Percentiles rank a stretch among this genome's conserved stretches.
These are phyloP conservation scores for Metschnikowia lochheadii DNA, from an alignment of 805 yeast genomes.

Conservation along the genomic window DNA sequence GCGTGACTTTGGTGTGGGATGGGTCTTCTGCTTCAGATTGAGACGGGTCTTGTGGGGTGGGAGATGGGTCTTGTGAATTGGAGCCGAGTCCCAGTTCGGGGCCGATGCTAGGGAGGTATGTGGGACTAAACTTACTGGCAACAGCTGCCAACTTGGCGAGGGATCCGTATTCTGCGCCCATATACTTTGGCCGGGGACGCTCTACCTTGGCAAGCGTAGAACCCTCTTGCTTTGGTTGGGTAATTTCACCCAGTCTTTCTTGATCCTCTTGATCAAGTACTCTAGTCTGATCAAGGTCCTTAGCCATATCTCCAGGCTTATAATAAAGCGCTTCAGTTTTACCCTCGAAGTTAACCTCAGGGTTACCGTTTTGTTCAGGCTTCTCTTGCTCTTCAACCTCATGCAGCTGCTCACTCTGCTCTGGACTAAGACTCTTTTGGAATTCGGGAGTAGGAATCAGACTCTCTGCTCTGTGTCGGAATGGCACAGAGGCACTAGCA, in stretches of 20 bases:
- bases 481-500: slow-evolving; percentile 37
- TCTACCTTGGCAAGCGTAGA: not conserved
- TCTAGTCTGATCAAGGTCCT: no score
- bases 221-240: no score
- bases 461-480: slow-evolving; percentile 7
- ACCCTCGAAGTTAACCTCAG: no score
- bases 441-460: not conserved
- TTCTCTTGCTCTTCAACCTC: no score
- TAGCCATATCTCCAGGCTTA: no score
- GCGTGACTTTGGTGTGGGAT: slow-evolving; percentile 21
- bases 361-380: not conserved
- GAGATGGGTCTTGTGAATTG: not conserved
- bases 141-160: slow-evolving; percentile 1
- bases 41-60: no score
- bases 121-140: slow-evolving; percentile 2
- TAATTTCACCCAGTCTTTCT: not conserved
- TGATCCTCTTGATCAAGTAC: not conserved
- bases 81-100: not conserved
- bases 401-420: not conserved
- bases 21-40: not conserved
- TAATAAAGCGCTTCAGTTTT: no score
- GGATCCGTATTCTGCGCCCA: not conserved
- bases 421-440: not conserved
- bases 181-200: not conserved
- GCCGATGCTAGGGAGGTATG: not conserved